Conservation (phyloP, 768 basidiomycete species). For the Hortiboletus flavorubellus region DNA sequence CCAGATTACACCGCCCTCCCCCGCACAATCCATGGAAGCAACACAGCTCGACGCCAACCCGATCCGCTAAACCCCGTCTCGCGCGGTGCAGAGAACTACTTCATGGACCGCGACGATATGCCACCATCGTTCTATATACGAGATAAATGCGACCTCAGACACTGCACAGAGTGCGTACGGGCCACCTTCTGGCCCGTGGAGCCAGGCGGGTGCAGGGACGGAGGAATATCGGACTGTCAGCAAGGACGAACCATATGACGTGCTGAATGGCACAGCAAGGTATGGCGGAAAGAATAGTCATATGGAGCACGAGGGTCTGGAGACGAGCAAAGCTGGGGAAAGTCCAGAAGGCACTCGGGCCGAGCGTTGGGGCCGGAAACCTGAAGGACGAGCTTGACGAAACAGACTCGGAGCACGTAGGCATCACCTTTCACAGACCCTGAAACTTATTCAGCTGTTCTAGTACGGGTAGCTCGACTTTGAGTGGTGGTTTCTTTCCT, state of each 20-base stretch:
- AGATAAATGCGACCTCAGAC: constrained; percentile 45
- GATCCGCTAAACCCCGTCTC: constrained; percentile 5
- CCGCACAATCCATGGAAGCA: constrained; percentile 5
- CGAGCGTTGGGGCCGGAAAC: constrained; percentile 36
- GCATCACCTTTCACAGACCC: background rate
- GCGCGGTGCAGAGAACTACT: constrained; percentile 43
- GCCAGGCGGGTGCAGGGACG: constrained; percentile 37
- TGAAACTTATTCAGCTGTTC: background rate
- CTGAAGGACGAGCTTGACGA: constrained; percentile 22
- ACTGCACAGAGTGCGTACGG: constrained; percentile 48
- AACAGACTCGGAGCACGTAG: background rate
- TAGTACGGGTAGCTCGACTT: too few species aligned
- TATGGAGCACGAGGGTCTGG: constrained; percentile 27
- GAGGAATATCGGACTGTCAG: constrained; percentile 28
- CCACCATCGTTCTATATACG: constrained; percentile 41
- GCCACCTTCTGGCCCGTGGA: constrained; percentile 45
- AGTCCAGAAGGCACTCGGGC: constrained; percentile 35
- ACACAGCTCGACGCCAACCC: background rate
- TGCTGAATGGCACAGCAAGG: constrained; percentile 9
- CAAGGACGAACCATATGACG: constrained; percentile 25
- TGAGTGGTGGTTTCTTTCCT: background rate
- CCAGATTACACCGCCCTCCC: background rate
- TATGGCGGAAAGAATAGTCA: constrained; percentile 22
- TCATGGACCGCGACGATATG: constrained; percentile 45
- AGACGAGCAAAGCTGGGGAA: constrained; percentile 32